A percentile compares a stretch with the other conserved stretches of the same genome.
Conservation (phyloP, 148 eudicot species). For the Nepenthes mirabilis region DNA sequence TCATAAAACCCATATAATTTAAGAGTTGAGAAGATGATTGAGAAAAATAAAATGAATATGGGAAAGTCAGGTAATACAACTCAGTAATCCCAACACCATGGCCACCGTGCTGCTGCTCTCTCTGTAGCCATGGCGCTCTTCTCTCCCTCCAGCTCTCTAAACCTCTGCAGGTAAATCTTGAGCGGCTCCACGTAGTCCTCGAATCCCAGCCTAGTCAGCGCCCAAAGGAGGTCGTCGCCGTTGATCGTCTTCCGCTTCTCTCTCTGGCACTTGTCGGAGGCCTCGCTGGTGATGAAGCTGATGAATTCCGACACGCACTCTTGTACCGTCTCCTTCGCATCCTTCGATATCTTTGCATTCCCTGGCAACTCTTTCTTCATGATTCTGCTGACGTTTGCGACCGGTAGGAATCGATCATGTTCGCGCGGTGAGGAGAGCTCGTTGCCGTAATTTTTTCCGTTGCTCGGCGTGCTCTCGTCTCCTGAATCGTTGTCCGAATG, state of each 20-base stretch:
- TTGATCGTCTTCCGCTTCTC: constrained; percentile 29
- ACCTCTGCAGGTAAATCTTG: constrained; percentile 24
- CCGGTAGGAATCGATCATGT: too few relatives aligned
- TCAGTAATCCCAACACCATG: too few relatives aligned
- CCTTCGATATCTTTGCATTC: constrained; percentile 29
- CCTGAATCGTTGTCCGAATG: too few relatives aligned
- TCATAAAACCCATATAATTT: too few relatives aligned
- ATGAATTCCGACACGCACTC: constrained; percentile 37
- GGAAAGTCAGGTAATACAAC: too few relatives aligned
- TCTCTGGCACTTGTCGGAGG: constrained; percentile 28
- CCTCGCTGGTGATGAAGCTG: constrained; percentile 30
- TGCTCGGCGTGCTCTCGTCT: too few relatives aligned
- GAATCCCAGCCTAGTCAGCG: constrained; percentile 26
- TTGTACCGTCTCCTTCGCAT: constrained; percentile 28
- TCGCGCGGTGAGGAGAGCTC: too few relatives aligned
- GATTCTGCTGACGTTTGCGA: constrained; percentile 20
- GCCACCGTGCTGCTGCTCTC: too few relatives aligned
- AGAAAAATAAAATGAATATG: too few relatives aligned
- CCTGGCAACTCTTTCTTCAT: constrained; percentile 24
- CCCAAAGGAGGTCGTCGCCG: constrained; percentile 11
- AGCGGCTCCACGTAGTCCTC: constrained; percentile 22
- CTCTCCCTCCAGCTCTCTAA: constrained; percentile 20
- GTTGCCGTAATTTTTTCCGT: too few relatives aligned
- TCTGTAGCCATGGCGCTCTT: neutral
- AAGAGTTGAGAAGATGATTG: too few relatives aligned